Percentiles rank a stretch among this genome's conserved stretches.
Conservation (phyloP, 495 filamentous ascomycete genomes). For the Talaromyces stipitatus region DNA sequence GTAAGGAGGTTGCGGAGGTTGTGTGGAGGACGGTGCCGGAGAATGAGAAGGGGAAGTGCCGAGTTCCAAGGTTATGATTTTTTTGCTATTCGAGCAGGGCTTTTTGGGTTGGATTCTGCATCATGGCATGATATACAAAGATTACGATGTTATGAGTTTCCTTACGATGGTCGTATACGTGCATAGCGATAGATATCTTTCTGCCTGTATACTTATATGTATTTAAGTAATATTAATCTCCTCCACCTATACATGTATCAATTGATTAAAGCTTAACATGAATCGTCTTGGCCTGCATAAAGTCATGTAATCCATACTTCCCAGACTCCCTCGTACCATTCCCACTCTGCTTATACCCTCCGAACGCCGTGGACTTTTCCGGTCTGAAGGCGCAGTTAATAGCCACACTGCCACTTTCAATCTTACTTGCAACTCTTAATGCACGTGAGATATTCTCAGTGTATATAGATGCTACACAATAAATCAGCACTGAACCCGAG, state of each 20-base stretch:
- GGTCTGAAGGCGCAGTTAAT: background rate
- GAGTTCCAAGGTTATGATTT: slow-evolving; percentile 38
- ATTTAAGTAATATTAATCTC: too few relatives aligned
- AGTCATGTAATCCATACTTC: background rate
- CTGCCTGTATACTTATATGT: too few relatives aligned
- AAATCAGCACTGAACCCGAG: too few relatives aligned
- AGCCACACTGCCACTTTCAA: background rate
- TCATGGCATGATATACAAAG: background rate
- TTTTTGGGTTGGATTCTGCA: background rate
- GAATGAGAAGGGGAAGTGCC: slow-evolving; percentile 47
- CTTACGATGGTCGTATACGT: background rate
- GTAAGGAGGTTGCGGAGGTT: slow-evolving; percentile 71
- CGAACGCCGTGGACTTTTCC: slow-evolving; percentile 28
- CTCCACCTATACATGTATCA: background rate
- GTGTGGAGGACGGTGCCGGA: slow-evolving; percentile 66
- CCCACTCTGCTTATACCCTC: slow-evolving; percentile 45
- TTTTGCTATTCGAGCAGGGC: background rate
- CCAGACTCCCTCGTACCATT: background rate
- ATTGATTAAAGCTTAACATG: background rate
- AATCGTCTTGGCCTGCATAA: background rate
- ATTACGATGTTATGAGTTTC: background rate
- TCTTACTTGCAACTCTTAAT: background rate
- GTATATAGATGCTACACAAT: background rate
- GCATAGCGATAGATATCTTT: background rate
- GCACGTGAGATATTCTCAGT: background rate